A percentile compares a stretch with the other conserved stretches of the same genome.
Evolutionary conservation across 495 filamentous ascomycete species (phyloP).

Genomic region (Podospora appendiculata): DNA sequence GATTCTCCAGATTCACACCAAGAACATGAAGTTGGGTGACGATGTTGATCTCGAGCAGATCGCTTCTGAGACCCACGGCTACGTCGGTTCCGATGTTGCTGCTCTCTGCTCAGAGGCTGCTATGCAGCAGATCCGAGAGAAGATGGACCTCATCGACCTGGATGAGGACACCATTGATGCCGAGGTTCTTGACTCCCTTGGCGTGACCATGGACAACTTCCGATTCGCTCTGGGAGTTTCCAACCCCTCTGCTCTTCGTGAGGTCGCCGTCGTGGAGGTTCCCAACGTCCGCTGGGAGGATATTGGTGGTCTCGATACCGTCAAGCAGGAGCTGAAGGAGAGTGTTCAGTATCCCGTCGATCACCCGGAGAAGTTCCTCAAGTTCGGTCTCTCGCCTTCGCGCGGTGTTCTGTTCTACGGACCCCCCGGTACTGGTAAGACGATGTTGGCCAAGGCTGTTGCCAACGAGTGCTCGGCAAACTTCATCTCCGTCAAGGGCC

Average conservation of each 20-base stretch:
- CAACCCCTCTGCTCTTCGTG: constrained; percentile 96
- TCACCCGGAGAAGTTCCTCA: constrained; percentile 99
- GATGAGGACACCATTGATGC: constrained; percentile 99
- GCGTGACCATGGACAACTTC: constrained; percentile 99
- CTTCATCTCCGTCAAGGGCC: constrained; percentile 98
- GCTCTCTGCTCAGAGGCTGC: constrained; percentile 99
- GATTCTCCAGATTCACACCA: constrained; percentile 97
- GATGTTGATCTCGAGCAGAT: constrained; percentile 97
- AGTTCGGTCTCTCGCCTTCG: constrained; percentile 96
- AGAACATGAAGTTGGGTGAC: constrained; percentile 99
- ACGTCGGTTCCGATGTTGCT: constrained; percentile 96
- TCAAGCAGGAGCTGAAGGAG: constrained; percentile 99
- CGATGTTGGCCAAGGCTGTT: constrained; percentile 96
- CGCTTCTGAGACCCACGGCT: constrained; percentile 96
- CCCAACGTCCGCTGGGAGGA: constrained; percentile 99
- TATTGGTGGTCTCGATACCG: constrained; percentile 94
- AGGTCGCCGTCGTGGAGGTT: constrained; percentile 97
- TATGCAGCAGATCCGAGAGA: constrained; percentile 99
- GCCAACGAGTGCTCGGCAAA: constrained; percentile 99
- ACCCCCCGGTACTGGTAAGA: constrained; percentile 99
- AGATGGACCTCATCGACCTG: constrained; percentile 99
- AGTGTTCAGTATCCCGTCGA: constrained; percentile 98
- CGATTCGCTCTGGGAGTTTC: constrained; percentile 93
- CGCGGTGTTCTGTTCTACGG: constrained; percentile 98
- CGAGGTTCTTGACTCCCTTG: constrained; percentile 94